Conservation (phyloP, 2,329 filamentous ascomycete genomes). For the Xylaria sp. region DNA sequence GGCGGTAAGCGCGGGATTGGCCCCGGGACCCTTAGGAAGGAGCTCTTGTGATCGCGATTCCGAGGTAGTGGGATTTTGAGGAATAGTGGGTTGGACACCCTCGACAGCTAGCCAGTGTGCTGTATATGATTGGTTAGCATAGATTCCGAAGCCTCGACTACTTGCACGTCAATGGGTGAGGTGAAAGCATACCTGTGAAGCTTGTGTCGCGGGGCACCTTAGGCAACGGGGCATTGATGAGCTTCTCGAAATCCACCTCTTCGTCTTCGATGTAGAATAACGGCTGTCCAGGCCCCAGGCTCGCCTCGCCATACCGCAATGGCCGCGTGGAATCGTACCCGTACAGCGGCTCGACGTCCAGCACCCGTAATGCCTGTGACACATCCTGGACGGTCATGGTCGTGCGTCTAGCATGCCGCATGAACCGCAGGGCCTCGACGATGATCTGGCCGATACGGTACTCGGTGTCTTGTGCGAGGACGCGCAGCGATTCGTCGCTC, state of each 20-base stretch:
- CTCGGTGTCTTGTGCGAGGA: conserved; percentile 90
- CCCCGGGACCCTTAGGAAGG: conserved; percentile 84
- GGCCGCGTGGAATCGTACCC: conserved; percentile 93
- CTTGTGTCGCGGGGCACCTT: conserved; percentile 92
- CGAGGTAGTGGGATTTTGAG: conserved; percentile 88
- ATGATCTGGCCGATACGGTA: conserved; percentile 93
- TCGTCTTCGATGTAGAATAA: conserved; percentile 98
- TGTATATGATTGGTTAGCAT: conserved; percentile 39
- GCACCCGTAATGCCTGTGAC: conserved; percentile 77
- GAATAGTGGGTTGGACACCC: conserved; percentile 94
- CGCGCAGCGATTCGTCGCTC: conserved; percentile 82
- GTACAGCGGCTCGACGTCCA: conserved; percentile 94
- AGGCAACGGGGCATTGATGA: conserved; percentile 93
- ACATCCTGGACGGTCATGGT: conserved; percentile 88
- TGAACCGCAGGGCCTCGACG: conserved; percentile 91
- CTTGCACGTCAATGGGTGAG: not conserved
- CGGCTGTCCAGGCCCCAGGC: conserved; percentile 88
- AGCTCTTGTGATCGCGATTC: conserved; percentile 85
- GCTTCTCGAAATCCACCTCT: conserved; percentile 97
- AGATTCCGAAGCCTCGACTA: not conserved
- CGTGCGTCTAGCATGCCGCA: conserved; percentile 88
- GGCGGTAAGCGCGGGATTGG: conserved; percentile 82
- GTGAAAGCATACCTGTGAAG: conserved; percentile 72
- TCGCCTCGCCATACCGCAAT: conserved; percentile 90
- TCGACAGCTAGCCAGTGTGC: conserved; percentile 98